Evolutionary conservation across 345 rosid genomes (phyloP).

Genomic region (Aquilaria malaccensis): DNA sequence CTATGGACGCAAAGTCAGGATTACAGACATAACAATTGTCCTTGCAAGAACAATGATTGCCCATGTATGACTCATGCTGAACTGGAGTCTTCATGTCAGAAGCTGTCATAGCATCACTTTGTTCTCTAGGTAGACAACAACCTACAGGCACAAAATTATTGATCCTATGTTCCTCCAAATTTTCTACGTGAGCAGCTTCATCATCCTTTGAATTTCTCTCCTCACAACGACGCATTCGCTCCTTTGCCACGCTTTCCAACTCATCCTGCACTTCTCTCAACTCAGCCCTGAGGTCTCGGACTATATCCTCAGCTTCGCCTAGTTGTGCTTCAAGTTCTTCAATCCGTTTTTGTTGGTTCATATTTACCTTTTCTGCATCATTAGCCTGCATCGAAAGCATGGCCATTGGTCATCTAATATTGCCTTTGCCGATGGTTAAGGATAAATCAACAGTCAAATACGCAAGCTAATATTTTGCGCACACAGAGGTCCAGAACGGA

Average conservation of each 20-base stretch:
- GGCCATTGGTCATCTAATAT: not conserved
- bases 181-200: constrained; percentile 15
- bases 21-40: constrained; percentile 39
- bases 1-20: constrained; percentile 59
- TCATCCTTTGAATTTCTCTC: constrained; percentile 14
- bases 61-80: constrained; percentile 20
- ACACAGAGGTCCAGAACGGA: not conserved
- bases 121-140: constrained; percentile 29
- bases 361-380: constrained; percentile 53
- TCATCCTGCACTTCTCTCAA: constrained; percentile 55
- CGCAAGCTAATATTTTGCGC: not conserved
- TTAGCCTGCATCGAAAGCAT: constrained; percentile 36
- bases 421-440: not conserved
- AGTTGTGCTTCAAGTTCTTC: constrained; percentile 89
- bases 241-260: constrained; percentile 35
- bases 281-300: constrained; percentile 74
- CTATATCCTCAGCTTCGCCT: constrained; percentile 84
- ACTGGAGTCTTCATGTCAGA: constrained; percentile 26
- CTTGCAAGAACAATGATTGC: constrained; percentile 33
- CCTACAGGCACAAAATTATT: constrained; percentile 19
- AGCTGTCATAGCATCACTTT: constrained; percentile 16
- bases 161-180: constrained; percentile 22
- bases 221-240: constrained; percentile 19
- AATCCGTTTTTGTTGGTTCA: constrained; percentile 50
- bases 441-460: not conserved